Evolutionary conservation across 164 flowering plant species (phyloP).

Genomic region (Tinospora cordifolia): DNA sequence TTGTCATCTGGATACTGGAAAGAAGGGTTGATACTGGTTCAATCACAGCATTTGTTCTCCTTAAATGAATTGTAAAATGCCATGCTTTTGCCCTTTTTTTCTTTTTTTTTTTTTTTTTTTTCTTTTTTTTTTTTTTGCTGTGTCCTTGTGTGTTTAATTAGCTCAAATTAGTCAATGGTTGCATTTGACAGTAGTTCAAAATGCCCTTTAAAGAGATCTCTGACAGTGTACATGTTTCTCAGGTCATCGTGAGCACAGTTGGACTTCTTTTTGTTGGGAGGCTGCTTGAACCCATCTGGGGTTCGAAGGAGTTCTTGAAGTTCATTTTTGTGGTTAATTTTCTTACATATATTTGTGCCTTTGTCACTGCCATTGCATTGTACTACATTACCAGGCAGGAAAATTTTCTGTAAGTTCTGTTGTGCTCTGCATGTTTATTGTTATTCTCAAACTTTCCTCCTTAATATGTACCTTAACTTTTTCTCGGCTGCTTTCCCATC

Average conservation of each 20-base stretch:
- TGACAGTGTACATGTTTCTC: conserved; percentile 19
- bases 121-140: neutral
- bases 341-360: conserved; percentile 68
- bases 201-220: conserved; percentile 4
- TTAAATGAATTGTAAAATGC: neutral
- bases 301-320: conserved; percentile 88
- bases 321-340: conserved; percentile 80
- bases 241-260: conserved; percentile 58
- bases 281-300: conserved; percentile 96
- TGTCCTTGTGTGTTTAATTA: neutral
- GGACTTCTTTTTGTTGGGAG: conserved; percentile 88
- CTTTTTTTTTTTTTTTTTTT: neutral
- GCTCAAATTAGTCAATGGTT: neutral
- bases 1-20: neutral
- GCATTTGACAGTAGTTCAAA: neutral
- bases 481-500: neutral
- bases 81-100: neutral
- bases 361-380: conserved; percentile 77
- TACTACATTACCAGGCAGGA: conserved; percentile 76
- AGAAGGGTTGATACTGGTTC: neutral
- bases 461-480: neutral
- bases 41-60: neutral
- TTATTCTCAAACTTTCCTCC: neutral
- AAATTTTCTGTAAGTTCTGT: conserved; percentile 75
- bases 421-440: neutral